Evolutionary conservation across 1,284 basidiomycete genomes (phyloP).

Genomic region (Anthracocystis setariae): DNA sequence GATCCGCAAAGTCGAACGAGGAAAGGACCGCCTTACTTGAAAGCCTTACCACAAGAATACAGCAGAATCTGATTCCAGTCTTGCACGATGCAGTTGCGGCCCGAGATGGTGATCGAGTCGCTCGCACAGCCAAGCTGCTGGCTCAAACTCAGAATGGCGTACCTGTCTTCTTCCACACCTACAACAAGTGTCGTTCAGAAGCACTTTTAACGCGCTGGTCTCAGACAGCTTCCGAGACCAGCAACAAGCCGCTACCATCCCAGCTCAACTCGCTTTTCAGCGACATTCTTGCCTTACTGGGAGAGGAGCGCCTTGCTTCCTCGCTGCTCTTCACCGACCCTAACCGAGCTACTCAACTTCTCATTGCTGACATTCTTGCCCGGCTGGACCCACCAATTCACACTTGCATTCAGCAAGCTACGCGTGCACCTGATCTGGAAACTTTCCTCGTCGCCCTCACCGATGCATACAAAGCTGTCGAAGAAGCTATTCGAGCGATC

Average conservation of each 20-base stretch:
- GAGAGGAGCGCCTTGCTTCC: slow-evolving; percentile 44
- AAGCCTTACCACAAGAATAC: slow-evolving; percentile 23
- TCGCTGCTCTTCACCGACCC: slow-evolving; percentile 36
- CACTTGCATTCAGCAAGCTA: slow-evolving; percentile 19
- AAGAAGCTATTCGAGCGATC: slow-evolving; percentile 25
- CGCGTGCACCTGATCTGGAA: slow-evolving; percentile 25
- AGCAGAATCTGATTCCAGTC: slow-evolving; percentile 25
- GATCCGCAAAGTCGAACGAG: slow-evolving; percentile 33
- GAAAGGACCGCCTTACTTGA: slow-evolving; percentile 31
- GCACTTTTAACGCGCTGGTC: slow-evolving; percentile 27
- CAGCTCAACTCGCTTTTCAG: slow-evolving; percentile 26
- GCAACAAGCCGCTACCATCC: slow-evolving; percentile 18
- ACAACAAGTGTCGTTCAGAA: slow-evolving; percentile 28
- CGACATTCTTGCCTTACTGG: slow-evolving; percentile 41
- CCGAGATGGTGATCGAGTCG: slow-evolving; percentile 15
- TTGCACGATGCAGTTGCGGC: slow-evolving; percentile 24
- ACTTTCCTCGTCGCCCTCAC: slow-evolving; percentile 22
- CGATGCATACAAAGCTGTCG: slow-evolving; percentile 31
- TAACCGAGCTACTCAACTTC: slow-evolving; percentile 22
- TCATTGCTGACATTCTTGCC: slow-evolving; percentile 21
- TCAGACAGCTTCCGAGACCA: slow-evolving; percentile 20
- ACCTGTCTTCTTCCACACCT: slow-evolving; percentile 27
- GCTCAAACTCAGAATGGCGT: slow-evolving; percentile 18
- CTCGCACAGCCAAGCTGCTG: slow-evolving; percentile 24
- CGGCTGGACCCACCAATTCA: slow-evolving; percentile 40